phyloP scores from a whole-genome alignment of 352 stramenopile species.

The Phytophthora palmivora region DNA sequence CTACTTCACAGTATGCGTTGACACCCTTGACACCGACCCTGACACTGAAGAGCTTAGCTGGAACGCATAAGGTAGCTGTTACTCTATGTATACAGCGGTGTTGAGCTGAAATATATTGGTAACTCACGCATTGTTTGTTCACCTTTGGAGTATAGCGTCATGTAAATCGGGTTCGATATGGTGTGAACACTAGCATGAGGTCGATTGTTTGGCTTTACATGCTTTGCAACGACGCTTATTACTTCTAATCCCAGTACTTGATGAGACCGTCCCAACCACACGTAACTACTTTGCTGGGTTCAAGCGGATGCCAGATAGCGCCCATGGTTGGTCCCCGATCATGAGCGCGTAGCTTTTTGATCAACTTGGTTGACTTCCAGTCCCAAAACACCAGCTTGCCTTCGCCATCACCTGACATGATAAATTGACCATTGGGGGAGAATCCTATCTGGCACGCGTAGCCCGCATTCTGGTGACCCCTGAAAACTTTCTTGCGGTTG shows the following conservation, averaged over 20 bases:
- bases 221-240: background rate
- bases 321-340: constrained; percentile 95
- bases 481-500: constrained; percentile 94
- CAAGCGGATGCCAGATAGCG: constrained; percentile 97
- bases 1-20: too few relatives aligned
- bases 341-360: constrained; percentile 91
- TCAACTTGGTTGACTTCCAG: constrained; percentile 96
- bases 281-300: constrained; percentile 96
- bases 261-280: constrained; percentile 99
- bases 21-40: too few relatives aligned
- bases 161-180: background rate
- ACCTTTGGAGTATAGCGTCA: too few relatives aligned
- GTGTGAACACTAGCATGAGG: too few relatives aligned
- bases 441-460: constrained; percentile 98
- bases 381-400: constrained; percentile 99
- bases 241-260: constrained; percentile 98
- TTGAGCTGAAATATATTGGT: too few relatives aligned
- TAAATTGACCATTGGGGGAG: constrained; percentile 95
- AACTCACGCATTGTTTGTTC: too few relatives aligned
- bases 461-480: constrained; percentile 93
- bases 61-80: too few relatives aligned
- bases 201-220: constrained; percentile 1
- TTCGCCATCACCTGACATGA: constrained; percentile 96
- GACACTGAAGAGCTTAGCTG: too few relatives aligned
- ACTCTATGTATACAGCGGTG: too few relatives aligned